Evolutionary conservation across 768 basidiomycete genomes (phyloP), one percentile per base, ranked within the genome.

Genomic region (Gymnopilus dilepis): DNA sequence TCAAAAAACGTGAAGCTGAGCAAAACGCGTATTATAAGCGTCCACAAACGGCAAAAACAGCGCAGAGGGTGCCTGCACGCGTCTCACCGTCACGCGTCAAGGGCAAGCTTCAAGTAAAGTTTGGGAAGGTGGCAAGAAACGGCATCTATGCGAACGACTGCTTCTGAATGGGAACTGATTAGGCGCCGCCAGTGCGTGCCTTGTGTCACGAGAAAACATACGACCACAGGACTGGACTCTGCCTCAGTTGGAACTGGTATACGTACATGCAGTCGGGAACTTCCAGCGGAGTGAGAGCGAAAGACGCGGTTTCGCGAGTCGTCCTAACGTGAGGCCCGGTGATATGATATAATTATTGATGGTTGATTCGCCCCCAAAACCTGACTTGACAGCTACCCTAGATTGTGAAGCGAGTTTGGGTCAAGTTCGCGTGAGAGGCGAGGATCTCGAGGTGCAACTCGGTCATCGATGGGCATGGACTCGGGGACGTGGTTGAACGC

Each of bases 1-100:
- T 54, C 38, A 37, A 15, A 54, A 31, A 22, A 19, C 19, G 45
- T 47, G 24, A 22, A 26, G 21, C 37, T 38, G 21, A 54, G 33
- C 34, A 54, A 47, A 47, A 22, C 37, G 34, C 47, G 47, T 50
- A 30, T 31, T 54, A 40, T 40, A 54, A 54, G 26, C 38, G 26
- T 40, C 26, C 34, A 19, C 52, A 17, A 43, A 58, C 57, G 47
- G 57, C 57, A 47, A 58, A 58, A 58, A 58, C 33, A 58, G 47
- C 57, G 57, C 57, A 58, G 19, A 30, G 31, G 37, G 56, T 45
- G 54, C 40, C 41, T 56, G 56, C 47, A 30, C 30, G 28, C 26
- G 30, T 17, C 22, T 22, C 4, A 28, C 30, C 47, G 28, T 31
- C 47, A 50, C 47, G 30, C 26, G 28, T 50, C 30, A 17, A 30